Percentiles rank a stretch among this genome's conserved stretches.
Evolutionary conservation across 306 rosid species (phyloP).

Genomic region (Prunus salicina): DNA sequence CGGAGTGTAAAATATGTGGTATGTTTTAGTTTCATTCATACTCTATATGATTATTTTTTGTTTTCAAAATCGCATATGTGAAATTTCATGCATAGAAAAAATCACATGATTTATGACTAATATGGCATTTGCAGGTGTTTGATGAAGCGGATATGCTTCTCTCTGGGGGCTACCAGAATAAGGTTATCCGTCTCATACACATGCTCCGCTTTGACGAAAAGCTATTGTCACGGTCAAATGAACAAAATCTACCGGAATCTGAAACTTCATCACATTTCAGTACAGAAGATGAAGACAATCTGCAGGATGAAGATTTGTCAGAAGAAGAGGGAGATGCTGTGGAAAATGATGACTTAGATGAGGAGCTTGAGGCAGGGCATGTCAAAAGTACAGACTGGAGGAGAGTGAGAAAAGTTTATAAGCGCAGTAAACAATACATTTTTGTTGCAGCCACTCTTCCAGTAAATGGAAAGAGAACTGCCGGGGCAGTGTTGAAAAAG

Average conservation of each 20-base stretch:
- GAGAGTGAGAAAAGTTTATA: constrained; percentile 70
- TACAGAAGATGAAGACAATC: constrained; percentile 51
- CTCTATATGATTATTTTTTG: background rate
- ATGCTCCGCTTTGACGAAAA: constrained; percentile 87
- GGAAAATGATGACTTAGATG: constrained; percentile 20
- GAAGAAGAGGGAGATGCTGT: constrained; percentile 54
- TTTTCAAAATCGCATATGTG: background rate
- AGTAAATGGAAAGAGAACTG: constrained; percentile 90
- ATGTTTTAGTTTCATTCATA: constrained; percentile 20
- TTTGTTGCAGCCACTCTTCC: constrained; percentile 99
- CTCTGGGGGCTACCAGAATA: constrained; percentile 87
- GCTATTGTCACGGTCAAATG: constrained; percentile 51
- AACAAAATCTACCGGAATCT: constrained; percentile 25
- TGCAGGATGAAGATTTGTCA: constrained; percentile 33
- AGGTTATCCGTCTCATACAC: constrained; percentile 82
- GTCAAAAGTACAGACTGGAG: constrained; percentile 58
- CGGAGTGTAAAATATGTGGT: constrained; percentile 85
- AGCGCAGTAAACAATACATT: constrained; percentile 86
- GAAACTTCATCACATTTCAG: constrained; percentile 33
- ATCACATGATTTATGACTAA: background rate
- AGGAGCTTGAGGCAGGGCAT: constrained; percentile 35
- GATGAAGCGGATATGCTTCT: constrained; percentile 99
- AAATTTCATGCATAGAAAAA: background rate
- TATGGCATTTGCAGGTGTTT: constrained; percentile 58
- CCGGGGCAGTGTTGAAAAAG: constrained; percentile 70